phyloP scores from a whole-genome alignment of 441 rosid genomes.

The Codiaeum variegatum region DNA sequence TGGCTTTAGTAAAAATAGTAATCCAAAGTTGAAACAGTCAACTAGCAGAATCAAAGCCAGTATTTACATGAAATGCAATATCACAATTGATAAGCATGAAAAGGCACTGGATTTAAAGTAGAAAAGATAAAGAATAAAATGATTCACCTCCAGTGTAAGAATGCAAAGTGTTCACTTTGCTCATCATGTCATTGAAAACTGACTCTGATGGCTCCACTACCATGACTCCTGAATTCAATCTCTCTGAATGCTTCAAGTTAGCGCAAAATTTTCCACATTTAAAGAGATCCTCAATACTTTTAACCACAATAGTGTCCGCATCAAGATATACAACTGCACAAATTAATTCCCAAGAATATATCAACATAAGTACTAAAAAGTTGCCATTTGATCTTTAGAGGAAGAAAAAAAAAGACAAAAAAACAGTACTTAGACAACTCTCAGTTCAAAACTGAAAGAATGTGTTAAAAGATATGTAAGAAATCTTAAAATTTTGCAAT shows the following conservation, averaged over 20 bases:
- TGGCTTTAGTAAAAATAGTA: not conserved
- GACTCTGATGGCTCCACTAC: conserved; percentile 85
- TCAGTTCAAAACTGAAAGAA: conserved; percentile 3
- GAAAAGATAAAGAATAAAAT: not conserved
- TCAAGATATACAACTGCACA: conserved; percentile 86
- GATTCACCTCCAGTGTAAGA: conserved; percentile 81
- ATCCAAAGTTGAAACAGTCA: not conserved
- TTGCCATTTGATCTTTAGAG: not conserved
- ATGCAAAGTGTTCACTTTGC: conserved; percentile 66
- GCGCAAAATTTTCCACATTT: conserved; percentile 83
- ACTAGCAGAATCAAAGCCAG: not conserved
- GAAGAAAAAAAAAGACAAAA: not conserved
- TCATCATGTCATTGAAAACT: conserved; percentile 76
- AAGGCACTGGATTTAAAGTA: not conserved
- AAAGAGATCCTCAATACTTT: conserved; percentile 82
- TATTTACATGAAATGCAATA: not conserved
- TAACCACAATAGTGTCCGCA: conserved; percentile 96
- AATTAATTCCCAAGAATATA: not conserved
- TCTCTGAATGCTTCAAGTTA: conserved; percentile 91
- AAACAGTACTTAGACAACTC: not conserved
- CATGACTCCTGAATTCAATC: conserved; percentile 93
- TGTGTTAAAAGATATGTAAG: not conserved
- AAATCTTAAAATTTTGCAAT: conserved; percentile 3
- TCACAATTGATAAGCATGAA: not conserved
- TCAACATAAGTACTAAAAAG: conserved; percentile 5